These are phyloP conservation scores for Pouteria glomerata DNA, from an alignment of 148 eudicot genomes.

Conservation along the genomic window DNA sequence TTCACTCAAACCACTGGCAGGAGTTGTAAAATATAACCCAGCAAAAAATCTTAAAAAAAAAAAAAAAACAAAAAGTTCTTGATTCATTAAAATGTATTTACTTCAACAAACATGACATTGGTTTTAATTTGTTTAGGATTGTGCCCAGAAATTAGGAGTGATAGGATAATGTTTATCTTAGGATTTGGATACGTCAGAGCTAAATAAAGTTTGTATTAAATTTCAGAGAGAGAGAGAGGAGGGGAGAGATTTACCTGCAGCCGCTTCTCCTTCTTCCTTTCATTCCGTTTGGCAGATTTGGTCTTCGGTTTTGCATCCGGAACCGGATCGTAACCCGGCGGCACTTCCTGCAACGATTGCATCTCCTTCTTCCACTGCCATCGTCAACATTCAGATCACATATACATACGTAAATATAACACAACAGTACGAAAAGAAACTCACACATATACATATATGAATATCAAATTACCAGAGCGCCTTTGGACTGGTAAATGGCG, in stretches of 20 bases:
- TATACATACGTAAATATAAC: neutral
- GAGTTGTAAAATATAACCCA: too few species aligned
- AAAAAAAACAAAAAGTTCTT: too few species aligned
- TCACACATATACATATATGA: neutral
- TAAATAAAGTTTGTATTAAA: too few species aligned
- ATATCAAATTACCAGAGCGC: constrained; percentile 41
- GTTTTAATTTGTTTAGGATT: too few species aligned
- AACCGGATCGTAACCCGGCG: constrained; percentile 74
- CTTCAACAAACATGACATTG: too few species aligned
- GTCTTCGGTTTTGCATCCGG: constrained; percentile 56
- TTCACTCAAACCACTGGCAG: too few species aligned
- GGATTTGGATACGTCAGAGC: too few species aligned
- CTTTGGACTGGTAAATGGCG: constrained; percentile 84
- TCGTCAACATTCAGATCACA: neutral
- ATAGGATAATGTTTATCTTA: too few species aligned
- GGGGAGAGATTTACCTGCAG: constrained; percentile 29
- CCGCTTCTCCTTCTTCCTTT: constrained; percentile 82
- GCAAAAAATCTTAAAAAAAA: too few species aligned
- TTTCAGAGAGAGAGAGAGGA: too few species aligned
- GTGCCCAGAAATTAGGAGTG: too few species aligned
- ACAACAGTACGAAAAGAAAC: neutral
- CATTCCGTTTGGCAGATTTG: constrained; percentile 80
- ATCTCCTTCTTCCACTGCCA: constrained; percentile 77
- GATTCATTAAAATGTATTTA: too few species aligned
- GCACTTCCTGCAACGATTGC: constrained; percentile 48